Evolutionary conservation across 345 rosid genomes (phyloP).

Genomic region (Mercurialis annua): DNA sequence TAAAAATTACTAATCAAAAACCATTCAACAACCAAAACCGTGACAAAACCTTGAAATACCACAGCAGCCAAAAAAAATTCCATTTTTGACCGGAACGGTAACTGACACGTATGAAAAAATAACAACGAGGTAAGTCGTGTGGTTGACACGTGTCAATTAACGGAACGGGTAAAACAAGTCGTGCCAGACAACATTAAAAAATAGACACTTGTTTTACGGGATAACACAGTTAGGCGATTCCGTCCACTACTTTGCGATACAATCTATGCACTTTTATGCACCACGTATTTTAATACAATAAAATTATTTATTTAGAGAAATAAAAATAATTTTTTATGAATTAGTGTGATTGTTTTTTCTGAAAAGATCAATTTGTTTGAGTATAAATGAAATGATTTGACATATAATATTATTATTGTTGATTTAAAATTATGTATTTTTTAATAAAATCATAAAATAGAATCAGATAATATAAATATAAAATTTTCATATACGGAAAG

Average conservation of each 20-base stretch:
- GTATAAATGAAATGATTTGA: too few species aligned
- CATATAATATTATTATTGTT: too few species aligned
- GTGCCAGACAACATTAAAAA: constrained; percentile 8
- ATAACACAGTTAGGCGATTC: not conserved
- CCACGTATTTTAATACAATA: not conserved
- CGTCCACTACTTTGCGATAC: constrained; percentile 20
- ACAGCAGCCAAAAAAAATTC: not conserved
- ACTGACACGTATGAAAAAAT: constrained; percentile 12
- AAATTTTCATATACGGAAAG: too few species aligned
- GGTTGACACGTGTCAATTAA: constrained; percentile 18
- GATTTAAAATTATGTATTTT: too few species aligned
- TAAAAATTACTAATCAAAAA: not conserved
- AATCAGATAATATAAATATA: too few species aligned
- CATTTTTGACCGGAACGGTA: not conserved
- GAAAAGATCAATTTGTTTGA: too few species aligned
- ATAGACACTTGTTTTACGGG: constrained; percentile 11
- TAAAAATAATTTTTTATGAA: too few species aligned
- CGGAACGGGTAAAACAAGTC: not conserved
- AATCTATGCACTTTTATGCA: not conserved
- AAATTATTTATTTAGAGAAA: too few species aligned
- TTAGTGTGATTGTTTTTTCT: too few species aligned
- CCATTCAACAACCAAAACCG: not conserved
- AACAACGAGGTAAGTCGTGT: not conserved
- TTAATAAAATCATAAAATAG: too few species aligned
- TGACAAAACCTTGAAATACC: too few species aligned